A percentile compares a stretch with the other conserved stretches of the same genome.
Conservation (phyloP, 2,329 filamentous ascomycete genomes). For the Fusarium succisae region DNA sequence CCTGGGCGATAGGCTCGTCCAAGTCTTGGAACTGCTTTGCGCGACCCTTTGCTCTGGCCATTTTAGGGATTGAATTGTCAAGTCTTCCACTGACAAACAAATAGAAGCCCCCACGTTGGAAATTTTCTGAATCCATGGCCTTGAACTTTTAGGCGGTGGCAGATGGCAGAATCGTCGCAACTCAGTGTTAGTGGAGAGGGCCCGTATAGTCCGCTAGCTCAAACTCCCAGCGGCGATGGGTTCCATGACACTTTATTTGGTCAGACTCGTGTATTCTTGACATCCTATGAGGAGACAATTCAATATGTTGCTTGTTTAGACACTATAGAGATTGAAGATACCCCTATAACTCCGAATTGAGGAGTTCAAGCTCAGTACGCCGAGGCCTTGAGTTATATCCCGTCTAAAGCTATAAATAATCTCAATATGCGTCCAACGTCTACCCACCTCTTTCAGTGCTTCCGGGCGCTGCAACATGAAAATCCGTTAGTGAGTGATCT, state of each 20-base stretch:
- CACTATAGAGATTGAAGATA: background rate
- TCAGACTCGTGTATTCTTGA: background rate
- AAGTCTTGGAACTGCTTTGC: slow-evolving; percentile 70
- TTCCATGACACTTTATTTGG: slow-evolving; percentile 13
- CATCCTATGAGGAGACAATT: background rate
- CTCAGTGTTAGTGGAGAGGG: slow-evolving; percentile 4
- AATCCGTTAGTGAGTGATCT: slow-evolving; percentile 75
- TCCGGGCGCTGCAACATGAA: slow-evolving; percentile 68
- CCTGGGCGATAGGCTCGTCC: slow-evolving; percentile 69
- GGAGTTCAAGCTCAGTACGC: no score
- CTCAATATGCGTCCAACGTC: slow-evolving; percentile 51
- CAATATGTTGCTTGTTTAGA: background rate
- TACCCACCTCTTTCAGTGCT: slow-evolving; percentile 49
- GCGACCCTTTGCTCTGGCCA: slow-evolving; percentile 62
- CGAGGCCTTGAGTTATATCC: background rate
- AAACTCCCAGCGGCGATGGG: background rate
- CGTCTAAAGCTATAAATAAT: background rate
- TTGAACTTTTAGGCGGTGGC: slow-evolving; percentile 63
- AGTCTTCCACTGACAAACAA: slow-evolving; percentile 9
- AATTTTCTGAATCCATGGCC: slow-evolving; percentile 44
- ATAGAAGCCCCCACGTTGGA: slow-evolving; percentile 45
- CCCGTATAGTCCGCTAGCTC: slow-evolving; percentile 16
- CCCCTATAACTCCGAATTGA: background rate
- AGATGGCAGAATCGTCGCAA: slow-evolving; percentile 52
- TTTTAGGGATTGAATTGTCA: slow-evolving; percentile 48